Evolutionary conservation across 805 yeast species (phyloP).

Genomic region (Yarrowia alimentaria): DNA sequence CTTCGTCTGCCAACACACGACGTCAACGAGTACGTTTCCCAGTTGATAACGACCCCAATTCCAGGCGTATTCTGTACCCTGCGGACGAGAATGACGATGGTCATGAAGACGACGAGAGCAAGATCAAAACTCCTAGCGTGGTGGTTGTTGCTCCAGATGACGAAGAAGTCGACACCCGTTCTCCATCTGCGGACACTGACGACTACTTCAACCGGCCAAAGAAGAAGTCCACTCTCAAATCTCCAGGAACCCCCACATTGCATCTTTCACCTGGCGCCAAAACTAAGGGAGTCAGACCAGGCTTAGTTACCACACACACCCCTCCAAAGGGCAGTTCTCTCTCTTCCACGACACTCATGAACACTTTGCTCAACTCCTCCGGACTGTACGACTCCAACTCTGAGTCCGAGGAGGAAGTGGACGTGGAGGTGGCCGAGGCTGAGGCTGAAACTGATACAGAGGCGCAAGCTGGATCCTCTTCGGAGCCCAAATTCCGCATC

Average conservation of each 20-base stretch:
- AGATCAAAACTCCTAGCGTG: conserved; percentile 5
- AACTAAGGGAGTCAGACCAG: too few relatives aligned
- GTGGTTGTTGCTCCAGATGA: conserved; percentile 4
- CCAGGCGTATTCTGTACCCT: conserved; percentile 34
- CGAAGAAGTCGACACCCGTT: neutral
- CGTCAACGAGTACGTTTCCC: conserved; percentile 35
- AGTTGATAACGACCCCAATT: conserved; percentile 34
- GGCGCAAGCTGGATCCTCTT: neutral
- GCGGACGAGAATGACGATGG: conserved; percentile 29
- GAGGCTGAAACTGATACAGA: too few relatives aligned
- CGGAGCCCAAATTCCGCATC: conserved; percentile 4
- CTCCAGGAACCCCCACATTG: neutral
- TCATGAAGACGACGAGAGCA: conserved; percentile 19
- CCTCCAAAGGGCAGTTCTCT: conserved; percentile 14
- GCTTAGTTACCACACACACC: neutral
- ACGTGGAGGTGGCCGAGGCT: neutral
- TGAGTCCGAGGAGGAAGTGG: conserved; percentile 15
- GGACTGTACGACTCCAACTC: conserved; percentile 9
- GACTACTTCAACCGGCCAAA: conserved; percentile 8
- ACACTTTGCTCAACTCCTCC: conserved; percentile 25
- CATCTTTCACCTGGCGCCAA: neutral
- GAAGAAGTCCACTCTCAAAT: conserved; percentile 15
- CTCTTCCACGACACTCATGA: conserved; percentile 24
- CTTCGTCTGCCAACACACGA: conserved; percentile 4
- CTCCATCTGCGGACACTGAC: neutral